A percentile compares a stretch with the other conserved stretches of the same genome.
Evolutionary conservation across 768 basidiomycete genomes (phyloP).

Genomic region (Tricholoma hemisulphureum): DNA sequence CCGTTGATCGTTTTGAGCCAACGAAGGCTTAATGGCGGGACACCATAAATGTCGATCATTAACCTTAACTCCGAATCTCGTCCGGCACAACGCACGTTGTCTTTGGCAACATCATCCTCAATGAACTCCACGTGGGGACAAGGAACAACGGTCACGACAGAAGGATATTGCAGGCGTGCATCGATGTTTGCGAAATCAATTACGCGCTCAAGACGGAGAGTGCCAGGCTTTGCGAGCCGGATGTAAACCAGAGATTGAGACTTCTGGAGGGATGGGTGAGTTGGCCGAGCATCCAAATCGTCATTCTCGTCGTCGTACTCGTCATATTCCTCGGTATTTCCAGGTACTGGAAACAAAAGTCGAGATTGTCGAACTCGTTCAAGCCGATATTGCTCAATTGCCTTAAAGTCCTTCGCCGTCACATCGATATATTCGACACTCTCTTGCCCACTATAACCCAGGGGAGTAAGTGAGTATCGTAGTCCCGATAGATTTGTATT

Average conservation of each 20-base stretch:
- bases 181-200: conserved; percentile 67
- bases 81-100: conserved; percentile 66
- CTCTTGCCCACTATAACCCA: conserved; percentile 46
- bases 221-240: conserved; percentile 68
- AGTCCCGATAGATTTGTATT: conserved; percentile 77
- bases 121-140: conserved; percentile 79
- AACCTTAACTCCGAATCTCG: conserved; percentile 56
- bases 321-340: conserved; percentile 53
- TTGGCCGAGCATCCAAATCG: conserved; percentile 30
- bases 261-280: conserved; percentile 55
- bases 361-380: conserved; percentile 49
- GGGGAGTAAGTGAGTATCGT: conserved; percentile 69
- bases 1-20: conserved; percentile 74
- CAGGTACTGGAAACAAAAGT: conserved; percentile 27
- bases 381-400: conserved; percentile 59
- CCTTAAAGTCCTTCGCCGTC: conserved; percentile 61
- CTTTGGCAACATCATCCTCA: conserved; percentile 34
- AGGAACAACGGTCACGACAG: conserved; percentile 71
- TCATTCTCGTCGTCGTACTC: conserved; percentile 75
- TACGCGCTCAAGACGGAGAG: conserved; percentile 71
- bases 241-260: conserved; percentile 77
- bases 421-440: conserved; percentile 57
- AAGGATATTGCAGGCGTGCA: conserved; percentile 65
- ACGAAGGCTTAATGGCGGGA: conserved; percentile 73
- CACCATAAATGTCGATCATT: conserved; percentile 65